Evolutionary conservation across 345 rosid genomes (phyloP).

Genomic region (Dovyalis caffra): DNA sequence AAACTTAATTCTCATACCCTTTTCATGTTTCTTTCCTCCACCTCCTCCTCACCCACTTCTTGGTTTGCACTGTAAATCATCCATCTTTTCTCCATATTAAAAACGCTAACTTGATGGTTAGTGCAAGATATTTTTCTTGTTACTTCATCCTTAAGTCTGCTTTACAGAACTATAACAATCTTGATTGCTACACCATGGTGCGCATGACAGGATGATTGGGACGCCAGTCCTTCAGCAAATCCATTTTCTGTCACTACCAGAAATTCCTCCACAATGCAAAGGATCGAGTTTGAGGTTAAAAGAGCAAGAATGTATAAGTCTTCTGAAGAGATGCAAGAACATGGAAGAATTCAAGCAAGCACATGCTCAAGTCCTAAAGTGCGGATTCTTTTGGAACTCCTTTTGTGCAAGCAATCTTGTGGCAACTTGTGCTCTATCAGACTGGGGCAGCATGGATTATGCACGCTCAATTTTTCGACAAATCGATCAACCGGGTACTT

Average conservation of each 20-base stretch:
- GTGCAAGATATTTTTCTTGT: neutral
- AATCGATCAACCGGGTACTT: conserved; percentile 36
- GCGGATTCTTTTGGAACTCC: conserved; percentile 33
- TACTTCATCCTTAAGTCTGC: too few relatives aligned
- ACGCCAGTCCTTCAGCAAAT: conserved; percentile 32
- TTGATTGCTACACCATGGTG: conserved; percentile 21
- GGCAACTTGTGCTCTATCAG: conserved; percentile 41
- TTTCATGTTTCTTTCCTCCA: neutral
- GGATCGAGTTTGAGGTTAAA: conserved; percentile 32
- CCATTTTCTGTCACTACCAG: conserved; percentile 23
- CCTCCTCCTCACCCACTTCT: neutral
- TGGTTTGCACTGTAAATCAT: neutral
- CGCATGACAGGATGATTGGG: conserved; percentile 38
- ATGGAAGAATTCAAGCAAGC: conserved; percentile 51
- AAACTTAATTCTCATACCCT: neutral
- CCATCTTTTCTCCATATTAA: neutral
- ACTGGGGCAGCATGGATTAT: conserved; percentile 44
- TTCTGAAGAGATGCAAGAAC: conserved; percentile 52
- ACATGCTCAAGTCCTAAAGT: conserved; percentile 52
- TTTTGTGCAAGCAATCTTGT: conserved; percentile 41
- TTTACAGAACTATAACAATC: neutral
- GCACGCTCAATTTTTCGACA: conserved; percentile 38
- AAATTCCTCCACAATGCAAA: conserved; percentile 24
- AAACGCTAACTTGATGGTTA: neutral
- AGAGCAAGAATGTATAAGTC: conserved; percentile 57